phyloP scores from a whole-genome alignment of 495 filamentous ascomycete genomes.

The Hypoxylon intermedium region DNA sequence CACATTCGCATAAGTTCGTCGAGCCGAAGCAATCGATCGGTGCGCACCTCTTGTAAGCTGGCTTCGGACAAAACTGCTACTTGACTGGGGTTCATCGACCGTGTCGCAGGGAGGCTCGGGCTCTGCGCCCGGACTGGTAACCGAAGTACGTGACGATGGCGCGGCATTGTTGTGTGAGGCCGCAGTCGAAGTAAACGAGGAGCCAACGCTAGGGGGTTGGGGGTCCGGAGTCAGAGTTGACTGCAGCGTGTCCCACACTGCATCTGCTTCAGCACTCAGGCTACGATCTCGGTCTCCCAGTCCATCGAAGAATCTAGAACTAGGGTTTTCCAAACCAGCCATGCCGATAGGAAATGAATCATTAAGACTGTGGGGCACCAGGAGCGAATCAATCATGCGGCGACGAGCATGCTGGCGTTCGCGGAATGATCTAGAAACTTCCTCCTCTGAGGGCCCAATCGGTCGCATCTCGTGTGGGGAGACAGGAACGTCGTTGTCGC shows the following conservation, averaged over 20 bases:
- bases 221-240: conserved; percentile 82
- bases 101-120: conserved; percentile 52
- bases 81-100: conserved; percentile 40
- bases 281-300: conserved; percentile 85
- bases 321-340: too few species aligned
- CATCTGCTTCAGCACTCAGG: conserved; percentile 73
- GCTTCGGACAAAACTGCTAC: not conserved
- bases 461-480: too few species aligned
- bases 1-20: conserved; percentile 47
- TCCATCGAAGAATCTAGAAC: conserved; percentile 73
- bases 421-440: too few species aligned
- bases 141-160: too few species aligned
- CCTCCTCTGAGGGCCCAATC: too few species aligned
- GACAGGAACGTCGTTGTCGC: too few species aligned
- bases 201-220: conserved; percentile 77
- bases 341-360: too few species aligned
- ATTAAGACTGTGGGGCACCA: too few species aligned
- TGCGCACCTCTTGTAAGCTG: not conserved
- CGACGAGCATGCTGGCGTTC: too few species aligned
- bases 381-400: too few species aligned
- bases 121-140: conserved; percentile 39
- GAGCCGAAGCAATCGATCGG: conserved; percentile 2
- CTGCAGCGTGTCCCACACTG: conserved; percentile 79
- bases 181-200: conserved; percentile 76
- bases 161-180: conserved; percentile 47